phyloP scores from a whole-genome alignment of 345 rosid genomes.

The Chamaenerion angustifolium region DNA sequence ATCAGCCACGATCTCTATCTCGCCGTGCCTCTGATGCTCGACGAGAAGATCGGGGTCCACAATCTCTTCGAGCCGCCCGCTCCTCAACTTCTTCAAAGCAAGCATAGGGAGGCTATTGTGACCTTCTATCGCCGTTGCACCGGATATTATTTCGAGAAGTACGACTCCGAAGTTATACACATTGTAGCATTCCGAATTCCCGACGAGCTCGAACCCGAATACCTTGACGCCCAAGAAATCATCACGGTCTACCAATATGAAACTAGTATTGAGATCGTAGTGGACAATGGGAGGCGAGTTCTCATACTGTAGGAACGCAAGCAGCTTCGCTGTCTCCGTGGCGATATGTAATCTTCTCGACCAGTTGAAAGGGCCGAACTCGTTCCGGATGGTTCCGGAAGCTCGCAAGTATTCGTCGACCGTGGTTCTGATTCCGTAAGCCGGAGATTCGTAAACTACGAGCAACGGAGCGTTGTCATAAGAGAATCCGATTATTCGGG shows the following conservation, averaged over 20 bases:
- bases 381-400: slow-evolving; percentile 11
- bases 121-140: slow-evolving; percentile 2
- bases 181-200: slow-evolving; percentile 6
- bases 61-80: slow-evolving; percentile 56
- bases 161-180: slow-evolving; percentile 54
- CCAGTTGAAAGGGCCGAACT: slow-evolving; percentile 47
- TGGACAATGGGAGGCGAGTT: slow-evolving; percentile 58
- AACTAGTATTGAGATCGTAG: slow-evolving; percentile 32
- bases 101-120: slow-evolving; percentile 9
- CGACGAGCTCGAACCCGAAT: slow-evolving; percentile 46
- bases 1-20: slow-evolving; percentile 60
- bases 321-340: slow-evolving; percentile 49
- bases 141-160: slow-evolving; percentile 62
- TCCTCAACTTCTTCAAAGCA: slow-evolving; percentile 37
- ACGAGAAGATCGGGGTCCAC: slow-evolving; percentile 39
- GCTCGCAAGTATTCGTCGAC: slow-evolving; percentile 34
- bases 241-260: slow-evolving; percentile 33
- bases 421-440: slow-evolving; percentile 27
- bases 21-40: slow-evolving; percentile 63
- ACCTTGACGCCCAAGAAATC: slow-evolving; percentile 42
- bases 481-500: slow-evolving; percentile 58
- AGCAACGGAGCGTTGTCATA: slow-evolving; percentile 39
- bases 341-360: slow-evolving; percentile 43
- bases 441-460: slow-evolving; percentile 59
- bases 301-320: slow-evolving; percentile 53